Conservation (phyloP, 2,329 filamentous ascomycete species). For the Lojkania enalia region DNA sequence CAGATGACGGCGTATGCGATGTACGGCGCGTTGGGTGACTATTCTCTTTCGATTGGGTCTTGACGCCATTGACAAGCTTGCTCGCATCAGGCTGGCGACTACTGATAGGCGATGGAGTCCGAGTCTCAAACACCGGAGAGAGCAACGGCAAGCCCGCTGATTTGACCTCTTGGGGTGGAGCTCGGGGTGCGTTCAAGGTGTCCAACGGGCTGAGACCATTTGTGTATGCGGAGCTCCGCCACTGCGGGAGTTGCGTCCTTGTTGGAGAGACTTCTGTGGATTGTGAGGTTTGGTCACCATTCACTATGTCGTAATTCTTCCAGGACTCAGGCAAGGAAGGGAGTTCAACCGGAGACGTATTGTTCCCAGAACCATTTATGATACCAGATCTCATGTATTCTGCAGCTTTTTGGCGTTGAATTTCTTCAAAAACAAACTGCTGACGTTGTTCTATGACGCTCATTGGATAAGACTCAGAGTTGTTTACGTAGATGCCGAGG, state of each 20-base stretch:
- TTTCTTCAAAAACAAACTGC: slow-evolving; percentile 35
- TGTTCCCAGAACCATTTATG: slow-evolving; percentile 32
- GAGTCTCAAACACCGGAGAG: slow-evolving; percentile 74
- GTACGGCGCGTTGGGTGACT: slow-evolving; percentile 32
- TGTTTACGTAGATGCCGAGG: slow-evolving; percentile 30
- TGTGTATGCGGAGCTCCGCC: slow-evolving; percentile 30
- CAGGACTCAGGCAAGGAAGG: slow-evolving; percentile 31
- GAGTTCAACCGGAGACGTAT: slow-evolving; percentile 23
- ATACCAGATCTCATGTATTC: slow-evolving; percentile 25
- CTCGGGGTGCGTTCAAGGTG: slow-evolving; percentile 51
- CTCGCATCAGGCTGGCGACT: slow-evolving; percentile 46
- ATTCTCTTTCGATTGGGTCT: slow-evolving; percentile 33
- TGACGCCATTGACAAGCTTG: slow-evolving; percentile 35
- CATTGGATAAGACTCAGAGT: slow-evolving; percentile 29
- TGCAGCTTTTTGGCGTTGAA: slow-evolving; percentile 33
- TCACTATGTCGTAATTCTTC: slow-evolving; percentile 31
- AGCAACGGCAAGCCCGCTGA: slow-evolving; percentile 54
- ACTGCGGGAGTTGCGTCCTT: slow-evolving; percentile 33
- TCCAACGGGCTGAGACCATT: slow-evolving; percentile 40
- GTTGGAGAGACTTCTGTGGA: slow-evolving; percentile 36
- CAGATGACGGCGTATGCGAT: slow-evolving; percentile 27
- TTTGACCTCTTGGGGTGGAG: slow-evolving; percentile 41
- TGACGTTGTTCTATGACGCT: slow-evolving; percentile 35
- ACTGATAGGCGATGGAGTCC: slow-evolving; percentile 70
- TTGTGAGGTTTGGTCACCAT: slow-evolving; percentile 25